These are phyloP conservation scores for Adansonia madagascariensis DNA, from an alignment of 441 rosid genomes.

Conservation along the genomic window DNA sequence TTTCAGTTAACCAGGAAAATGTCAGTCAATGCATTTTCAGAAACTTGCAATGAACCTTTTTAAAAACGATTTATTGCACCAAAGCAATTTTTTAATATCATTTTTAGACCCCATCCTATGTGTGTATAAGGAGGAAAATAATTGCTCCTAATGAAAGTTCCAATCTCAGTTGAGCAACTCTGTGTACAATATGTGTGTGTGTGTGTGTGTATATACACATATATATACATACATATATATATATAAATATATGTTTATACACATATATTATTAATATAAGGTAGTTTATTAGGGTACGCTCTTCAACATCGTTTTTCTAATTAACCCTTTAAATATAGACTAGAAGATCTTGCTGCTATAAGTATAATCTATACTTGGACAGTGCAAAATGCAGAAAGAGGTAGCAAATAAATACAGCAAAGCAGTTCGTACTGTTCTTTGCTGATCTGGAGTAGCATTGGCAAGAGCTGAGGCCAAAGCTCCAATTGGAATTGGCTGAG, in stretches of 20 bases:
- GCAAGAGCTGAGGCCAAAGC: conserved; percentile 86
- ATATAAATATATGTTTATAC: too few species aligned
- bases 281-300: not conserved
- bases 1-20: not conserved
- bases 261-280: not conserved
- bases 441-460: conserved; percentile 75
- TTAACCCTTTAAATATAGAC: not conserved
- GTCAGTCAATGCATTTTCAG: too few species aligned
- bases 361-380: not conserved
- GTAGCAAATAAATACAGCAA: not conserved
- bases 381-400: not conserved
- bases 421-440: conserved; percentile 60
- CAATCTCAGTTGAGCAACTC: not conserved
- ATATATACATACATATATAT: too few species aligned
- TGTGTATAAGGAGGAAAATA: not conserved
- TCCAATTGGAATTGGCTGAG: conserved; percentile 67
- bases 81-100: too few species aligned
- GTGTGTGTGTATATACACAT: not conserved
- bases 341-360: not conserved
- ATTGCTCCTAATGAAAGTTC: not conserved
- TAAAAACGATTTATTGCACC: not conserved
- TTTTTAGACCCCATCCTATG: too few species aligned
- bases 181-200: not conserved
- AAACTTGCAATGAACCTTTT: conserved; percentile 4
- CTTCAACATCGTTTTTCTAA: not conserved